These are phyloP conservation scores for Xylaria scruposa DNA, from an alignment of 495 filamentous ascomycete species.

Conservation along the genomic window DNA sequence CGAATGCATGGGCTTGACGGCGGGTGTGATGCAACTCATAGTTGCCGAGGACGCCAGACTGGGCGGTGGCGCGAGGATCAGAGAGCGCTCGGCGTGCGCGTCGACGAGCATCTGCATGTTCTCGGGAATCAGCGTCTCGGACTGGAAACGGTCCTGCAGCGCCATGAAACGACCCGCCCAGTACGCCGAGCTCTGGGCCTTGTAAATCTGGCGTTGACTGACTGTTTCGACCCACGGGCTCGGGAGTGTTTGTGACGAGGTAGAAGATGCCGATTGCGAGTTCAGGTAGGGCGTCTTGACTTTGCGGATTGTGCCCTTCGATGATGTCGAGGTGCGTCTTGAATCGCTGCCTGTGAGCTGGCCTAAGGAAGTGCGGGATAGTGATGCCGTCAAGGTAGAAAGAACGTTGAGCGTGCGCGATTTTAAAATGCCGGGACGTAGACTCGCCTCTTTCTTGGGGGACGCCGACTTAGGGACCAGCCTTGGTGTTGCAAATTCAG, in stretches of 20 bases:
- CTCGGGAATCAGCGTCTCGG: constrained; percentile 45
- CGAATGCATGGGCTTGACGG: constrained; percentile 9
- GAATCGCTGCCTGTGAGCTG: constrained; percentile 32
- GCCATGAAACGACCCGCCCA: constrained; percentile 65
- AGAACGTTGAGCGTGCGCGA: constrained; percentile 50
- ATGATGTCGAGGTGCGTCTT: constrained; percentile 35
- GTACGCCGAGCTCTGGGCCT: constrained; percentile 47
- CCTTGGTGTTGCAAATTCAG: background rate
- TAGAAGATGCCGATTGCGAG: constrained; percentile 23
- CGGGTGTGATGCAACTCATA: constrained; percentile 36
- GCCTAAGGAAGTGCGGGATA: constrained; percentile 44
- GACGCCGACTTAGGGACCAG: background rate
- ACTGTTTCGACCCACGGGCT: background rate
- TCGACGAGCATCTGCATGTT: constrained; percentile 41
- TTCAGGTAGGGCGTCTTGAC: constrained; percentile 12
- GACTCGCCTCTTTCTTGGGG: constrained; percentile 25
- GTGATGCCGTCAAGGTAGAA: constrained; percentile 45
- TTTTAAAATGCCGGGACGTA: constrained; percentile 35
- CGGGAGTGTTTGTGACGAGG: constrained; percentile 14
- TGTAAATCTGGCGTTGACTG: constrained; percentile 35
- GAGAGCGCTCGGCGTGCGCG: constrained; percentile 31
- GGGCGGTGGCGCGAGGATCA: constrained; percentile 36
- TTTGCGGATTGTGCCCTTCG: constrained; percentile 14
- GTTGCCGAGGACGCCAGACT: constrained; percentile 28
- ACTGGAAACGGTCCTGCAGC: constrained; percentile 59